phyloP scores from a whole-genome alignment of 495 filamentous ascomycete species.

The Thermothielavioides terrestris region DNA sequence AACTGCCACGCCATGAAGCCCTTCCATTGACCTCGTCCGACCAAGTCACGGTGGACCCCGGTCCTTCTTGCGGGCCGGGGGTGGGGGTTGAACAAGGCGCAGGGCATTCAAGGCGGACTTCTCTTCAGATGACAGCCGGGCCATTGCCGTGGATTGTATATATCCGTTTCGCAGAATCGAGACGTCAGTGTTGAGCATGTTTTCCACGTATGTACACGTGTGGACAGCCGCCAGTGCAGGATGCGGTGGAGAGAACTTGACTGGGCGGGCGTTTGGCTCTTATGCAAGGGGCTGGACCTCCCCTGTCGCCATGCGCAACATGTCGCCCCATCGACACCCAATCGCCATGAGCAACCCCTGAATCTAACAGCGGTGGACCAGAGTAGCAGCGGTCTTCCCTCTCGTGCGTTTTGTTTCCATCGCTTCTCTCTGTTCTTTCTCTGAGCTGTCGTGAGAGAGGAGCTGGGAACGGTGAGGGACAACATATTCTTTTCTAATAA shows the following conservation, averaged over 20 bases:
- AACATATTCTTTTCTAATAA: constrained; percentile 15
- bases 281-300: not conserved
- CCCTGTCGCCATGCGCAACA: constrained; percentile 11
- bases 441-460: not conserved
- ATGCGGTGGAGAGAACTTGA: not conserved
- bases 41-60: too few relatives aligned
- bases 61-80: too few relatives aligned
- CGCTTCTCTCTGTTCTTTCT: not conserved
- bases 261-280: too few relatives aligned
- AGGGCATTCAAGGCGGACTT: too few relatives aligned
- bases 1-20: too few relatives aligned
- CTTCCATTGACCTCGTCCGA: too few relatives aligned
- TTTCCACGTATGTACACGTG: too few relatives aligned
- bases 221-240: not conserved
- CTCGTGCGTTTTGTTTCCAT: not conserved
- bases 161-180: too few relatives aligned
- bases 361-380: constrained; percentile 13
- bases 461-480: not conserved
- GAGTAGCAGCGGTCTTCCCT: constrained; percentile 1
- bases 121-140: too few relatives aligned
- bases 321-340: constrained; percentile 18
- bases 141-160: not conserved
- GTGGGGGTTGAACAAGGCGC: too few relatives aligned
- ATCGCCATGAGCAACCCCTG: constrained; percentile 17
- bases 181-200: too few relatives aligned